phyloP scores from a whole-genome alignment of 1,284 basidiomycete genomes.

The Ceratorhiza oryzae-sativae region DNA sequence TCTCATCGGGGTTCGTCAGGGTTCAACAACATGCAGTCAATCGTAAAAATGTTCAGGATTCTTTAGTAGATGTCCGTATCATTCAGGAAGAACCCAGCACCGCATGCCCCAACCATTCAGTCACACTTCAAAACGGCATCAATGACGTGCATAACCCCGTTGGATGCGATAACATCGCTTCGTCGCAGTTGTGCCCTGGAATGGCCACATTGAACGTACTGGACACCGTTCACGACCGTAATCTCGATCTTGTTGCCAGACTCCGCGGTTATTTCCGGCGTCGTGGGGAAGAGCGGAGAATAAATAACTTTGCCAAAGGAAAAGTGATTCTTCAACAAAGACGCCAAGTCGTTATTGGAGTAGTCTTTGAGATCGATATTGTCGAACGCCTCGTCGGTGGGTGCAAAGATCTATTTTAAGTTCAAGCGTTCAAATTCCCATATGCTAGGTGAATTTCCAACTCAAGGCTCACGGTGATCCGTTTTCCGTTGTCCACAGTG shows the following conservation, averaged over 20 bases:
- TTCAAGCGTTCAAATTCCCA: not conserved
- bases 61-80: too few relatives aligned
- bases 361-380: not conserved
- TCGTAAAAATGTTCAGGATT: too few relatives aligned
- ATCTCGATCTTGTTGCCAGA: conserved; percentile 5
- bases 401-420: not conserved
- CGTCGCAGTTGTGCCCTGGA: not conserved
- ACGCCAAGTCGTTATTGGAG: not conserved
- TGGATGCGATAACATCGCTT: conserved; percentile 1
- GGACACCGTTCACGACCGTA: not conserved
- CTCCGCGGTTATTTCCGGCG: not conserved
- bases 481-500: not conserved
- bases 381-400: conserved; percentile 4
- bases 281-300: not conserved
- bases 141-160: conserved; percentile 14
- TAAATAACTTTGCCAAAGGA: not conserved
- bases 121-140: conserved; percentile 18
- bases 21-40: too few relatives aligned
- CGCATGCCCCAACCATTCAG: too few relatives aligned
- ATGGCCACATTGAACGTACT: conserved; percentile 4
- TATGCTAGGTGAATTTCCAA: not conserved
- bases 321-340: conserved; percentile 16
- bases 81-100: too few relatives aligned
- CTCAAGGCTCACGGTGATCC: not conserved
- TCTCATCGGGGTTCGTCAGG: too few relatives aligned